These are phyloP conservation scores for Paxillus rubicundulus DNA, from an alignment of 768 basidiomycete species.

Conservation along the genomic window DNA sequence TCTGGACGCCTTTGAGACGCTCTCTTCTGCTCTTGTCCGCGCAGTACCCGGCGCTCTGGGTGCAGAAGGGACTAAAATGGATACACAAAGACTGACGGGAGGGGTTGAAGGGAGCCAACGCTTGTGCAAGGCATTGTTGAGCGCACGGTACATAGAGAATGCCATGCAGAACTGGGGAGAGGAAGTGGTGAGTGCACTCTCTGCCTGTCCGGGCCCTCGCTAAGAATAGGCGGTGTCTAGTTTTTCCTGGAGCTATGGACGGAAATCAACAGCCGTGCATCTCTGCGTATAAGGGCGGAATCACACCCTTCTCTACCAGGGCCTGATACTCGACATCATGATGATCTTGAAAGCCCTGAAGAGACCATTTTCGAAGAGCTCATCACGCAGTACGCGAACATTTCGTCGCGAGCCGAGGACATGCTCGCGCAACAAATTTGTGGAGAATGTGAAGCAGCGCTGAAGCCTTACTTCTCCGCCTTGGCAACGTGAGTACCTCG, in stretches of 20 bases:
- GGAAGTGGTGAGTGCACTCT: conserved; percentile 63
- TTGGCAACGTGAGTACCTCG: conserved; percentile 39
- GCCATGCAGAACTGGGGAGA: conserved; percentile 85
- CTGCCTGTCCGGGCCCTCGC: not conserved
- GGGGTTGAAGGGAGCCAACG: conserved; percentile 84
- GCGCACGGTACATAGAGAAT: conserved; percentile 67
- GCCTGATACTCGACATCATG: conserved; percentile 19
- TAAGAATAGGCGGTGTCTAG: conserved; percentile 38
- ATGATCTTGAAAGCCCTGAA: conserved; percentile 39
- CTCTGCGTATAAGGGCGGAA: conserved; percentile 54
- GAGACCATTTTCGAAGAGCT: conserved; percentile 81
- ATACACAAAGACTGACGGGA: conserved; percentile 66
- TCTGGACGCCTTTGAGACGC: conserved; percentile 89
- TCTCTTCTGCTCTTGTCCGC: conserved; percentile 84
- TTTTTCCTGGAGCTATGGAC: conserved; percentile 91
- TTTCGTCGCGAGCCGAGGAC: conserved; percentile 74
- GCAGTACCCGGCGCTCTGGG: conserved; percentile 90
- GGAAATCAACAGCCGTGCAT: conserved; percentile 63
- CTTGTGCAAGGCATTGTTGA: conserved; percentile 82
- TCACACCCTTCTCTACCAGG: conserved; percentile 51
- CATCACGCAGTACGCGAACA: conserved; percentile 56
- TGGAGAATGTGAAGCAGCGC: conserved; percentile 72
- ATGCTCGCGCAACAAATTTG: conserved; percentile 84
- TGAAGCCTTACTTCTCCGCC: conserved; percentile 70
- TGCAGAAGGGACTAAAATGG: conserved; percentile 42